These are phyloP conservation scores for Melanogaster broomeanus DNA, from an alignment of 768 basidiomycete genomes.

Conservation along the genomic window DNA sequence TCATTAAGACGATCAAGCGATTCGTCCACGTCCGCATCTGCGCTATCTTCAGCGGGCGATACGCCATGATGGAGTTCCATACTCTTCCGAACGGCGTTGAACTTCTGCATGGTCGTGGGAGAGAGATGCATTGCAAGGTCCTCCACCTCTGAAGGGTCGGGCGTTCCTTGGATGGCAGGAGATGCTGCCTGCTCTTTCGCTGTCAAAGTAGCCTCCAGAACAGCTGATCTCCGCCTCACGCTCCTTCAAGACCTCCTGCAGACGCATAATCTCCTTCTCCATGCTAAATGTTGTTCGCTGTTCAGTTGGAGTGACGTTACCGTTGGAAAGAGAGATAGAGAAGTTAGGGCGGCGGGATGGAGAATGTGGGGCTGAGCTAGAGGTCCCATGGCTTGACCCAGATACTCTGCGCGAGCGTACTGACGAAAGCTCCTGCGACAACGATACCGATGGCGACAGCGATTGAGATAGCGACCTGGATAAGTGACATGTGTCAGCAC, in stretches of 20 bases:
- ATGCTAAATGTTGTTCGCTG: constrained; percentile 84
- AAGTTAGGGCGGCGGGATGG: constrained; percentile 58
- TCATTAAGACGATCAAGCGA: constrained; percentile 83
- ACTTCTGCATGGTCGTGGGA: constrained; percentile 70
- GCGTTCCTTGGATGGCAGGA: background rate
- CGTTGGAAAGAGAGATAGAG: constrained; percentile 54
- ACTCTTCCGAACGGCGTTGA: constrained; percentile 70
- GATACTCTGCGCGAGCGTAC: constrained; percentile 84
- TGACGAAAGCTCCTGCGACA: constrained; percentile 95
- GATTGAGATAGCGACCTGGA: constrained; percentile 88
- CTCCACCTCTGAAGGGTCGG: constrained; percentile 10
- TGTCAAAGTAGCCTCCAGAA: constrained; percentile 60
- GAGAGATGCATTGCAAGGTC: constrained; percentile 50
- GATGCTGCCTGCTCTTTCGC: constrained; percentile 30
- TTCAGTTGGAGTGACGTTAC: constrained; percentile 31
- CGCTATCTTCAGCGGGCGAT: constrained; percentile 30
- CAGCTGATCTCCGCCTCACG: constrained; percentile 88
- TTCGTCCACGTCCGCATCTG: constrained; percentile 57
- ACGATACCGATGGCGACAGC: constrained; percentile 91
- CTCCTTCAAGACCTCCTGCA: constrained; percentile 90
- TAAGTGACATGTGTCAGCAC: constrained; percentile 14
- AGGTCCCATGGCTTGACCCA: constrained; percentile 72
- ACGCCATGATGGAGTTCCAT: constrained; percentile 54
- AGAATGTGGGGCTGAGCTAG: constrained; percentile 65
- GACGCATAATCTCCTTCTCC: constrained; percentile 93